Percentiles rank a stretch among this genome's conserved stretches.
phyloP scores from a whole-genome alignment of 371 early-diverging fungal species.

The Mucor piriformis region DNA sequence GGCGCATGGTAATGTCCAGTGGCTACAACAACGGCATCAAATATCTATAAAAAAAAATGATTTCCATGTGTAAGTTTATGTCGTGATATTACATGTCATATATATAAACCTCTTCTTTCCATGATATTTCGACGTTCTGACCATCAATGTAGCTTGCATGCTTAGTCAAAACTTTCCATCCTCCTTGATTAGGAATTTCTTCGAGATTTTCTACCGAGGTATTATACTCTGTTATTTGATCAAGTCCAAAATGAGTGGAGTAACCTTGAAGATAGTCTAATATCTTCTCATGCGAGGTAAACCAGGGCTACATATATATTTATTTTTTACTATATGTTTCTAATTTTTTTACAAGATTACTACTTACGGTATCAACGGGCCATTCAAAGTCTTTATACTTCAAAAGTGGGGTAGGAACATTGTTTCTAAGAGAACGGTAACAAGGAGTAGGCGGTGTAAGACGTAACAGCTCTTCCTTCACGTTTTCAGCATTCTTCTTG shows the following conservation, averaged over 20 bases:
- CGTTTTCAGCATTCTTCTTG: background rate
- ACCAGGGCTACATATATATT: conserved; percentile 29
- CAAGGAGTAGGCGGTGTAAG: conserved; percentile 23
- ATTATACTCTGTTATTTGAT: conserved; percentile 30
- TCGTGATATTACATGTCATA: background rate
- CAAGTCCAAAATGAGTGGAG: conserved; percentile 24
- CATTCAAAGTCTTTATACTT: conserved; percentile 28
- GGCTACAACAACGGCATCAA: conserved; percentile 65
- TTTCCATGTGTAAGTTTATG: background rate
- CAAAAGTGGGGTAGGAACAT: conserved; percentile 30
- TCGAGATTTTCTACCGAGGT: conserved; percentile 34
- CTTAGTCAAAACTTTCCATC: conserved; percentile 28
- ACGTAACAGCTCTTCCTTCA: conserved; percentile 10
- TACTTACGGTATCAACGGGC: conserved; percentile 20
- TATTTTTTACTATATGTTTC: background rate
- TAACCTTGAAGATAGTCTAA: conserved; percentile 36
- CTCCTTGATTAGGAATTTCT: conserved; percentile 15
- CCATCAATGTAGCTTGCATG: background rate
- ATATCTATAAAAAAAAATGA: conserved; percentile 13
- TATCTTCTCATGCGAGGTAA: conserved; percentile 29
- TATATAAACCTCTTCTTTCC: conserved; percentile 26
- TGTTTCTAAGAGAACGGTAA: conserved; percentile 28
- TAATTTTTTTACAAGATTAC: background rate
- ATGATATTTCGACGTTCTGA: conserved; percentile 4
- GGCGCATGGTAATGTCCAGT: conserved; percentile 62